Base-by-base conservation (phyloP, 352 stramenopile species). In the Pythium sp. region DNA sequence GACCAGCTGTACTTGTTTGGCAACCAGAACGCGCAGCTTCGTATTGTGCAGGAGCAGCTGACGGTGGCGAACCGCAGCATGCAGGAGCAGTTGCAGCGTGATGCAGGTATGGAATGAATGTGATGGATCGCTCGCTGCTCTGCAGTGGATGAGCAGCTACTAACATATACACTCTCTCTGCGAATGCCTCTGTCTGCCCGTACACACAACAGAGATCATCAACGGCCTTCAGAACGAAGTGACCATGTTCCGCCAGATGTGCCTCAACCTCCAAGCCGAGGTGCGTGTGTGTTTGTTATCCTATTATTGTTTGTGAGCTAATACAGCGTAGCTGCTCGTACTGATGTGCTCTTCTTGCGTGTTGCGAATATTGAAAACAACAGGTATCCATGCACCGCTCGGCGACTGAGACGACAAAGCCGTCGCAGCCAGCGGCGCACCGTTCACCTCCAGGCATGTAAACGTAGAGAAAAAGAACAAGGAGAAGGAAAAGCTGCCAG, bases 201-300 rank as follows among this genome's bases (percentile, higher is more conserved):
- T 24, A 11, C 43, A 7, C 18, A 51, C 43, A 51, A 32, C 32
- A 24, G 84, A 87, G 49, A 81, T 92, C 56, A 87, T 92, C 65
- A 76, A 58, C 18, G 69, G 79, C 2, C 77, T 94, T 36, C 82
- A 91, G 73, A 89, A 92, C 72, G 86, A 94, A 74, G 80, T 92
- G 63, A 71, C 82, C 32, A 90, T 94, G 81, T 92, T 92, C 65
- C 84, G 82, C 54, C 81, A 92, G 67, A 91, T 94, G 81, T 94
- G 86, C 70, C 70, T 92, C 56, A 92, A 84, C 65, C 76, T 92
- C 46, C 86, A 94, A 73, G 68, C 78, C 32, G 82, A 94, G 79
- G 86, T 94, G 63, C 73, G 78, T 77, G 11, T 9, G 6, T 24
- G 36, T 32, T 14, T 11, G 28, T 26, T 8, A 36, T 15, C 1